phyloP scores from a whole-genome alignment of 805 yeast species.

The Teunomyces gatunensis region DNA sequence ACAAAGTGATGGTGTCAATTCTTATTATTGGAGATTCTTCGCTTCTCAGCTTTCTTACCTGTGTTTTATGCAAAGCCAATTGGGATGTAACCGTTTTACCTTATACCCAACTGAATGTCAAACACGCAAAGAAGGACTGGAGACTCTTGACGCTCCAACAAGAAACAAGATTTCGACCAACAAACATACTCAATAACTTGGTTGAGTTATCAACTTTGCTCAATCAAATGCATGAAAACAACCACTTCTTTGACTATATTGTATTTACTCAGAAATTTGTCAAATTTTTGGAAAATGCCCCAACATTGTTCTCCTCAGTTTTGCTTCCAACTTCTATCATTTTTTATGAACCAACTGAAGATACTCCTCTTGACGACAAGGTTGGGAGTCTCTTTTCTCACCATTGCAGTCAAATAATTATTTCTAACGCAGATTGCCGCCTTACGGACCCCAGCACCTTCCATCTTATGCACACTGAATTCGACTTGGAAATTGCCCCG shows the following conservation, averaged over 20 bases:
- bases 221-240: not conserved
- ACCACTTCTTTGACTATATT: constrained; percentile 4
- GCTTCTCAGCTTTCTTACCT: constrained; percentile 12
- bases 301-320: constrained; percentile 1
- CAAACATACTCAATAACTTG: constrained; percentile 4
- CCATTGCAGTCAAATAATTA: not conserved
- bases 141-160: constrained; percentile 2
- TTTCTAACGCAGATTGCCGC: constrained; percentile 6
- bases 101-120: constrained; percentile 2
- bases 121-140: not conserved
- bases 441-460: constrained; percentile 3
- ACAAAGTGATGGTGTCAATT: not conserved
- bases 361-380: not conserved
- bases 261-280: constrained; percentile 7
- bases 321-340: constrained; percentile 1
- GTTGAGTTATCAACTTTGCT: constrained; percentile 5
- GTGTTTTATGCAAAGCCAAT: constrained; percentile 8
- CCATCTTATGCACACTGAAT: constrained; percentile 3
- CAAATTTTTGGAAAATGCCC: constrained; percentile 5
- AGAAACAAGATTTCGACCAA: not conserved
- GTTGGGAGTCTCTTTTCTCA: not conserved
- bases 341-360: constrained; percentile 5
- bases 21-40: constrained; percentile 19
- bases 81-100: constrained; percentile 14
- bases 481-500: not conserved